A percentile compares a stretch with the other conserved stretches of the same genome.
Evolutionary conservation across 2,329 filamentous ascomycete genomes (phyloP).

Genomic region (Botrytis paeoniae): DNA sequence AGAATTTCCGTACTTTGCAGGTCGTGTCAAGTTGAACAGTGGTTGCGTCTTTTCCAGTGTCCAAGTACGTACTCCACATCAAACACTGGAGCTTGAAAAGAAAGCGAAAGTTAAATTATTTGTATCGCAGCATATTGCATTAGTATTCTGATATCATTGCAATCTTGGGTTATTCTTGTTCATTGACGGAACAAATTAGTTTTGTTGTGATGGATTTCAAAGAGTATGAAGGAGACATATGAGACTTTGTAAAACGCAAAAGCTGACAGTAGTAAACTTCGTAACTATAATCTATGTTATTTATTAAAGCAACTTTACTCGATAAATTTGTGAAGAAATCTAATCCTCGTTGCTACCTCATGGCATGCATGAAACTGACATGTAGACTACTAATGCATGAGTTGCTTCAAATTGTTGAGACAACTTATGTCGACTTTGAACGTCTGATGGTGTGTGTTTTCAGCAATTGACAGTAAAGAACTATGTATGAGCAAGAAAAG

Average conservation of each 20-base stretch:
- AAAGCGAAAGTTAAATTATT: background rate
- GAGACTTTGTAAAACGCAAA: background rate
- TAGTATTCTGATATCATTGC: background rate
- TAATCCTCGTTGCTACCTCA: too few species aligned
- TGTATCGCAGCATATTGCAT: background rate
- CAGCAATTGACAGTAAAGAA: background rate
- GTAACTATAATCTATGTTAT: too few species aligned
- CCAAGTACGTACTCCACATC: background rate
- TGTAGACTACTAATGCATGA: too few species aligned
- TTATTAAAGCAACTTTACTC: too few species aligned
- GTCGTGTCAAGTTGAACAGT: background rate
- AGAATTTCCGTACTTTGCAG: background rate
- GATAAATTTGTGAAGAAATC: too few species aligned
- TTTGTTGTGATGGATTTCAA: background rate
- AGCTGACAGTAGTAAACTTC: background rate
- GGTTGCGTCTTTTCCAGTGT: conserved; percentile 19
- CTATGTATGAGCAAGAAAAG: background rate
- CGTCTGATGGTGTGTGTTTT: background rate
- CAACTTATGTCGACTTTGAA: background rate
- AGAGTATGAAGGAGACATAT: background rate
- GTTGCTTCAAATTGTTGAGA: background rate
- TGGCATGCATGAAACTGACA: too few species aligned
- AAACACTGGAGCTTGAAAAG: background rate
- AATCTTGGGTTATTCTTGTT: background rate
- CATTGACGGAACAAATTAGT: too few species aligned